Base-by-base conservation (phyloP, 78 protist genomes). In the Planoprotostelium fungivorum region DNA sequence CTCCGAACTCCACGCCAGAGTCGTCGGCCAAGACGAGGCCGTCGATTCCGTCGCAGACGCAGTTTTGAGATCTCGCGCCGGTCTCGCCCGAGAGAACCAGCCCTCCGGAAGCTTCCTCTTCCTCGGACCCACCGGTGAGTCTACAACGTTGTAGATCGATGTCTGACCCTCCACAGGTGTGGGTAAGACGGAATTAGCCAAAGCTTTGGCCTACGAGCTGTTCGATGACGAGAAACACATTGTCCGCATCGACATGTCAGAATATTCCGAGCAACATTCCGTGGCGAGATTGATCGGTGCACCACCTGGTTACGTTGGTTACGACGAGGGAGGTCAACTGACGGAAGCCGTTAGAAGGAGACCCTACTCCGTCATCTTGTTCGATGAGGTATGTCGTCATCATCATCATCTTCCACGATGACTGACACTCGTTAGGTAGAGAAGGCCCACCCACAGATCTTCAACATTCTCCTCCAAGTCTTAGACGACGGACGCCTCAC, bases 251-350 rank as follows among this genome's bases (percentile, higher is more conserved):
- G 99, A 99, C 93, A 98, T 98, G 99, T 84, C 88, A 28, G 99
- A 99, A 95, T 99, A 96, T 94, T 96, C 95, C 98, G 99, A 99
- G 92, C 87, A 92, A 89, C 99, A 97, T 38, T 16, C 97, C 0
- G 99, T 98, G 0, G 63, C 99, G 0, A 89, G 99, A 35, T 93
- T 99, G 37, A 98, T 99, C 85, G 99, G 99, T 36, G 94, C 99
- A 29, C 99, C 99, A 1, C 99, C 99, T 5, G 99, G 99, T 23
- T 99, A 99, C 87, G 98, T 99, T 10, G 99, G 99, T 35, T 95
- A 96, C 91, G 99, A 98, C 37, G 97, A 97, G 86, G 99, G 99
- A 36, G 99, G 99, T 23, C 98, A 97, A 93, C 96, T 99, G 87
- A 98, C 99, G 1, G 99, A 99, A 89, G 98, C 99, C 9, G 99